These are phyloP conservation scores for Raffaelea albimanens DNA, from an alignment of 2,329 filamentous ascomycete genomes.

Conservation along the genomic window DNA sequence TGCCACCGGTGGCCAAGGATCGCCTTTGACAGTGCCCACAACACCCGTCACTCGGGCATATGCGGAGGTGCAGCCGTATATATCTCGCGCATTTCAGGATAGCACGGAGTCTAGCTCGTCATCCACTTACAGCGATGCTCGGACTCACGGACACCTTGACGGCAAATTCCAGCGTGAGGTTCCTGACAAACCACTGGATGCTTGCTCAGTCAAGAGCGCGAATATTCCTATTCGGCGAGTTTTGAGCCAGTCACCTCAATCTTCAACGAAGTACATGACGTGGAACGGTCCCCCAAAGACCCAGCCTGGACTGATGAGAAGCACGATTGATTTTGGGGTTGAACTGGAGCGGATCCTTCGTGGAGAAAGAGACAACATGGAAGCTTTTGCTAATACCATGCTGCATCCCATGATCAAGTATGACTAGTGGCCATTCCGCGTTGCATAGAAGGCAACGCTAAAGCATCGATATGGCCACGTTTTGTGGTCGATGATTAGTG, in stretches of 20 bases:
- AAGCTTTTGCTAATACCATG: background rate
- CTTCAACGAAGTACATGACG: constrained; percentile 13
- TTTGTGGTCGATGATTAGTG: background rate
- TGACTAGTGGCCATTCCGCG: background rate
- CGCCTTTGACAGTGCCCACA: constrained; percentile 3
- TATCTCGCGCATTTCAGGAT: constrained; percentile 3
- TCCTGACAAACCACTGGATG: background rate
- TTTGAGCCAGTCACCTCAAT: background rate
- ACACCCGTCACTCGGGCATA: constrained; percentile 11
- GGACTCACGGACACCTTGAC: background rate
- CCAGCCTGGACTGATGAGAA: constrained; percentile 10
- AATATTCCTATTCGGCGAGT: background rate
- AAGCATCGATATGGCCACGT: background rate
- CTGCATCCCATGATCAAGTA: background rate
- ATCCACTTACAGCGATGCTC: constrained; percentile 7
- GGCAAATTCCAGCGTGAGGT: background rate
- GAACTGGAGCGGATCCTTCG: constrained; percentile 13
- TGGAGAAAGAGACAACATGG: constrained; percentile 8
- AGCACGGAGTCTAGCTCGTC: background rate
- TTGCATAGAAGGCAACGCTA: no score
- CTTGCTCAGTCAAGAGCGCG: constrained; percentile 13
- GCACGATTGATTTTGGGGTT: constrained; percentile 12
- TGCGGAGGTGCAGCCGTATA: constrained; percentile 10
- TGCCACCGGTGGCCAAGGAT: background rate
- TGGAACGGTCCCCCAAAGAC: constrained; percentile 14